Evolutionary conservation across 441 rosid species (phyloP), one percentile per base, ranked within the genome.

Genomic region (Cnidoscolus chayamansa): DNA sequence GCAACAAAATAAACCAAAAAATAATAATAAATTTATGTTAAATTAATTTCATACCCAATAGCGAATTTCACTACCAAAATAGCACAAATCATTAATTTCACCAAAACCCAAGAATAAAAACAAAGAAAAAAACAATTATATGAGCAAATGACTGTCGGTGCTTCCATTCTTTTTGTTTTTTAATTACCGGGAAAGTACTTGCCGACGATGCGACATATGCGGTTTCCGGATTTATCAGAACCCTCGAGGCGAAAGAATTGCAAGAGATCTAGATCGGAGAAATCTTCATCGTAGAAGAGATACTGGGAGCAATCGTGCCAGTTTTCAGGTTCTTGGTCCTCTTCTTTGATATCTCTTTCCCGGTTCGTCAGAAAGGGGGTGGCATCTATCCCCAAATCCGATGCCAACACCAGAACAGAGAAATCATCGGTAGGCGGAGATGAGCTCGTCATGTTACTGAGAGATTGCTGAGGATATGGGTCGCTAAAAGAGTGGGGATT

Each of bases 371-470:
- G 75, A 74, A 94, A 92, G 0, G 97, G 87, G 20, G 88, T 84
- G 10, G 89, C 97, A 58, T 94, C 98, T 1, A 92, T 47, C 3
- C 94, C 98, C 61, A 92, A 83, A 87, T 94, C 98, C 0, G 97
- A 92, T 20, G 98, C 98, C 65, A 90, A 74, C 12, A 92, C 94
- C 19, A 92, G 4, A 75, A 94, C 97, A 54, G 98, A 87, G 74
- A 90, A 90, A 50, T 89, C 97, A 50, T 92, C 94, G 8, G 4
- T 68, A 0, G 64, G 3, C 0, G 89, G 35, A 25, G 74, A 58
- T 0, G 90, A 78, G 72, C 83, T 68, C 15, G 76, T 79, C 85
- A 81, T 84, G 49, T 72, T 40, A 40, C 45, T 25, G 25, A 25
- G 25, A 25, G 25, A 25, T 25, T 25, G 60, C 32, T 56, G 31